Evolutionary conservation across 768 basidiomycete genomes (phyloP).

Genomic region (Solioccasus polychromus): DNA sequence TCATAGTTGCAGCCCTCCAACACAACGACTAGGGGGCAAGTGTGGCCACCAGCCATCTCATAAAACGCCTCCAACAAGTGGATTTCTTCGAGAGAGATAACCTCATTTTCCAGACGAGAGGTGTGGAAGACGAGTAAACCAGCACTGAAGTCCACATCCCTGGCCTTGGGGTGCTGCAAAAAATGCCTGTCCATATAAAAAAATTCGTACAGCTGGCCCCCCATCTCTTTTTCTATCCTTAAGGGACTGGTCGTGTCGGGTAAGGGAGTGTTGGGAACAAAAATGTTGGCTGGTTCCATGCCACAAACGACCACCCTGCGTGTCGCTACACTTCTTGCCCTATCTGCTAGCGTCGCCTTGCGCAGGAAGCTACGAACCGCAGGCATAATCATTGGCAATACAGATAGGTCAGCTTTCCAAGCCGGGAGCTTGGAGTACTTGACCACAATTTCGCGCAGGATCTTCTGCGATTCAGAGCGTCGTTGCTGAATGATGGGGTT

Average conservation of each 20-base stretch:
- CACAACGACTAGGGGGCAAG: constrained; percentile 2
- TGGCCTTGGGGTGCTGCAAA: no score
- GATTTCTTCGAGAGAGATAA: background rate
- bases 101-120: background rate
- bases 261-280: no score
- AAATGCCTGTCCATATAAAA: background rate
- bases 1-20: background rate
- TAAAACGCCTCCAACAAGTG: background rate
- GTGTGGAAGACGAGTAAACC: background rate
- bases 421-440: background rate
- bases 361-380: background rate
- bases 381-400: background rate
- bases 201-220: background rate
- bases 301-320: no score
- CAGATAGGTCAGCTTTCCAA: background rate
- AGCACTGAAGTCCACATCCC: background rate
- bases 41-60: background rate
- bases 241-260: no score
- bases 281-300: no score
- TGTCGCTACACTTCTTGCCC: background rate
- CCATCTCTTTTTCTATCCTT: background rate
- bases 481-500: background rate
- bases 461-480: background rate
- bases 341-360: background rate
- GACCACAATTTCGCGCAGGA: background rate